phyloP scores from a whole-genome alignment of 345 rosid species.

The Salix dunnii region DNA sequence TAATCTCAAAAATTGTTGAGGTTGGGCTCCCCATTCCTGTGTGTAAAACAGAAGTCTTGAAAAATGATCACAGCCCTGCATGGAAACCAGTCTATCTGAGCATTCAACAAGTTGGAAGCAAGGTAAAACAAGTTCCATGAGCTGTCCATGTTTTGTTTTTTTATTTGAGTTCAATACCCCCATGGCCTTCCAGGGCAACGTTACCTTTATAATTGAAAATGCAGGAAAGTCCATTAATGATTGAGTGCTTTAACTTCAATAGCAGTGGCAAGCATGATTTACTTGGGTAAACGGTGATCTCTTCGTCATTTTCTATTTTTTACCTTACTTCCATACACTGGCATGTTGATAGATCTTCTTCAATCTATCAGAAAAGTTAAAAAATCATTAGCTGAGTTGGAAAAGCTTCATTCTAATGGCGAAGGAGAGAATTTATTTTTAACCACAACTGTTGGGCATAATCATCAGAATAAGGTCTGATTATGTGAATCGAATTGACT shows the following conservation, averaged over 20 bases:
- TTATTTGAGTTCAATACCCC: neutral
- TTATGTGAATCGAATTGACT: conserved; percentile 15
- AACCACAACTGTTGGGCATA: conserved; percentile 58
- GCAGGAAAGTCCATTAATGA: conserved; percentile 61
- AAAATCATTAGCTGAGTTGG: conserved; percentile 75
- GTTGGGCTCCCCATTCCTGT: conserved; percentile 61
- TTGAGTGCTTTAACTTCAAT: conserved; percentile 68
- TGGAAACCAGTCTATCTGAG: conserved; percentile 81
- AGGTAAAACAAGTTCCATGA: conserved; percentile 41
- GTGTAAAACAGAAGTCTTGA: conserved; percentile 82
- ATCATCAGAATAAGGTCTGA: conserved; percentile 55
- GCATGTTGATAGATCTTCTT: conserved; percentile 19
- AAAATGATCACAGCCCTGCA: conserved; percentile 60
- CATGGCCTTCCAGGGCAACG: conserved; percentile 4
- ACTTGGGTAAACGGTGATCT: conserved; percentile 49
- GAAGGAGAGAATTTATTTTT: conserved; percentile 52
- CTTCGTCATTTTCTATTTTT: conserved; percentile 5
- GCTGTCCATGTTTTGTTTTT: neutral
- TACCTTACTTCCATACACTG: neutral
- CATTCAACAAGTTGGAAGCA: conserved; percentile 86
- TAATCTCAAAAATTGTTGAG: conserved; percentile 76
- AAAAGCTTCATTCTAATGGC: conserved; percentile 50
- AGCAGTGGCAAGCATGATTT: conserved; percentile 65
- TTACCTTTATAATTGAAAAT: conserved; percentile 9
- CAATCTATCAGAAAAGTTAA: conserved; percentile 57